Evolutionary conservation across 1,284 basidiomycete genomes (phyloP).

Genomic region (Cutaneotrichosporon sp.): DNA sequence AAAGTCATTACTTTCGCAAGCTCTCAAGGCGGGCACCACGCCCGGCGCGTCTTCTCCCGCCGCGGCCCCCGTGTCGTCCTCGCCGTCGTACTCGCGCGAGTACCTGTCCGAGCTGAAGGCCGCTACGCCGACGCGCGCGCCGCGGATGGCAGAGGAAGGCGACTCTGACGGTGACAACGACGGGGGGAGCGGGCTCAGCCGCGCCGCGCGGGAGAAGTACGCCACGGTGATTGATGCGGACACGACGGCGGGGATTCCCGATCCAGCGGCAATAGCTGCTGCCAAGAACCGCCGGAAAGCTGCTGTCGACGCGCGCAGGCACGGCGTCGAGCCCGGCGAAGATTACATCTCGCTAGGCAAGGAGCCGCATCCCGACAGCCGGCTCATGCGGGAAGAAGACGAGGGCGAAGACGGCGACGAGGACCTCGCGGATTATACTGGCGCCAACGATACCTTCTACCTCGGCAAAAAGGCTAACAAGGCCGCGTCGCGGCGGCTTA

Average conservation of each 20-base stretch:
- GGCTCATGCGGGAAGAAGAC: conserved; percentile 84
- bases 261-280: conserved; percentile 66
- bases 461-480: conserved; percentile 79
- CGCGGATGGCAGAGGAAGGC: conserved; percentile 38
- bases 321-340: conserved; percentile 50
- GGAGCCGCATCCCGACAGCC: conserved; percentile 76
- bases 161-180: conserved; percentile 43
- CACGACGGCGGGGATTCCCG: conserved; percentile 59
- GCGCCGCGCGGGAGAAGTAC: conserved; percentile 42
- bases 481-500: conserved; percentile 63
- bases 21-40: conserved; percentile 26
- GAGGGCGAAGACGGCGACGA: conserved; percentile 89
- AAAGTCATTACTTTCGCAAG: conserved; percentile 46
- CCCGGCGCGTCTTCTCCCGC: conserved; percentile 11
- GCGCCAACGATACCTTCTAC: conserved; percentile 76
- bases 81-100: conserved; percentile 60
- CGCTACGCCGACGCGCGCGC: conserved; percentile 61
- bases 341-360: conserved; percentile 73
- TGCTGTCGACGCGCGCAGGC: conserved; percentile 51
- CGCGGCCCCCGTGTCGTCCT: conserved; percentile 46
- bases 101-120: conserved; percentile 79
- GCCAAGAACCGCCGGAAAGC: conserved; percentile 73
- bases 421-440: conserved; percentile 84
- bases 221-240: conserved; percentile 42
- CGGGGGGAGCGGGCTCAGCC: conserved; percentile 22